phyloP scores from a whole-genome alignment of 768 basidiomycete genomes.

The Rhizopogon vulgaris region DNA sequence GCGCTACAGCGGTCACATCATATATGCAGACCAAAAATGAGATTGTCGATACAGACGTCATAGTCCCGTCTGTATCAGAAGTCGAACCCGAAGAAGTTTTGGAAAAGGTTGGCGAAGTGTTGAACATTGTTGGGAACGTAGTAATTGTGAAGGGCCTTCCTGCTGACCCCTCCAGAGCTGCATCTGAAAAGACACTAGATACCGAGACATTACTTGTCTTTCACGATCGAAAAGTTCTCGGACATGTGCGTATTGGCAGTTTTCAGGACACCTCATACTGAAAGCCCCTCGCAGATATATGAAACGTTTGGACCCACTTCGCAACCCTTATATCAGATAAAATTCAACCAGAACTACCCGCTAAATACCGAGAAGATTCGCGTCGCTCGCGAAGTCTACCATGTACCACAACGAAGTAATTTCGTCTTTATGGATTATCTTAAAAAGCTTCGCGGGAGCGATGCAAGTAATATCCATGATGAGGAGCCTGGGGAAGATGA shows the following conservation, averaged over 20 bases:
- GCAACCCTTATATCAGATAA: slow-evolving; percentile 85
- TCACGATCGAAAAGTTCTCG: slow-evolving; percentile 83
- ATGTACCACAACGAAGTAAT: slow-evolving; percentile 71
- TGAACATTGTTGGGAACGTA: slow-evolving; percentile 65
- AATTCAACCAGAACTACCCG: slow-evolving; percentile 64
- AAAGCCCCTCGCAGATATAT: slow-evolving; percentile 52
- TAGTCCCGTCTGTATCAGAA: slow-evolving; percentile 56
- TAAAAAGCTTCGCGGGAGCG: slow-evolving; percentile 72
- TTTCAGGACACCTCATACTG: slow-evolving; percentile 7
- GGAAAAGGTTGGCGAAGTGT: slow-evolving; percentile 73
- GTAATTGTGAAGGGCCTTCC: slow-evolving; percentile 67
- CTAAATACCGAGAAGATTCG: slow-evolving; percentile 50
- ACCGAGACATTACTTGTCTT: slow-evolving; percentile 89
- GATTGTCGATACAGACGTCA: slow-evolving; percentile 49
- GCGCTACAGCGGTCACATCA: slow-evolving; percentile 30
- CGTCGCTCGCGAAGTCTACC: slow-evolving; percentile 66
- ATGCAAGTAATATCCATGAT: slow-evolving; percentile 91
- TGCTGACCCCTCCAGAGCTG: slow-evolving; percentile 35
- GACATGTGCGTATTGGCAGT: slow-evolving; percentile 56
- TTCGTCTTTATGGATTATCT: slow-evolving; percentile 81
- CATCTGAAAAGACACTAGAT: slow-evolving; percentile 67
- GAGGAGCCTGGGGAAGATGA: slow-evolving; percentile 91
- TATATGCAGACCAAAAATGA: slow-evolving; percentile 70
- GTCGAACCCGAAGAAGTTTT: slow-evolving; percentile 60
- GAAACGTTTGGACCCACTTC: slow-evolving; percentile 95